Conservation (phyloP, 2,329 filamentous ascomycete species). For the Talaromyces sp. region DNA sequence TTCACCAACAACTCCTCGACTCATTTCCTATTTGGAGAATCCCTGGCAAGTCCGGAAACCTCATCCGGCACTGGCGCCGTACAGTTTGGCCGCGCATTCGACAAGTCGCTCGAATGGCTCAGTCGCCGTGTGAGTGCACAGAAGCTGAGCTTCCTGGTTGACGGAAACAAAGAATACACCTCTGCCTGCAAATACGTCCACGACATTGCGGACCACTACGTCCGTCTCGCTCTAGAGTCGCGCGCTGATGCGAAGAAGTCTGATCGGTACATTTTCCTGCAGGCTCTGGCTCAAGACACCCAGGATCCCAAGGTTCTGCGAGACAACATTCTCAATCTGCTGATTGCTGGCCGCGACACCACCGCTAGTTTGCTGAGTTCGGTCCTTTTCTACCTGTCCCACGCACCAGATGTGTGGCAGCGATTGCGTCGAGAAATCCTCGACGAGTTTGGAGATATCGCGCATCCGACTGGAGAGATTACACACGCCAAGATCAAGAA, state of each 20-base stretch:
- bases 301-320: slow-evolving; percentile 44
- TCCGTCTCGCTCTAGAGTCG: slow-evolving; percentile 63
- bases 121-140: slow-evolving; percentile 6
- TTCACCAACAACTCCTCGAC: slow-evolving; percentile 64
- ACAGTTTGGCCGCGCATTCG: slow-evolving; percentile 8
- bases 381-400: slow-evolving; percentile 34
- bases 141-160: slow-evolving; percentile 6
- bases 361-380: slow-evolving; percentile 45
- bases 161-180: slow-evolving; percentile 9
- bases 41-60: slow-evolving; percentile 25
- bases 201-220: slow-evolving; percentile 47
- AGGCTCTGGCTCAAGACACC: slow-evolving; percentile 44
- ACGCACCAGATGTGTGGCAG: slow-evolving; percentile 21
- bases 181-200: slow-evolving; percentile 8
- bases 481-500: slow-evolving; percentile 24
- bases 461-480: slow-evolving; percentile 17
- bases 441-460: slow-evolving; percentile 2
- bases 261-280: slow-evolving; percentile 45
- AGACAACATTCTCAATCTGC: slow-evolving; percentile 46
- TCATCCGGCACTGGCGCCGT: background rate
- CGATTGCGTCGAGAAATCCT: slow-evolving; percentile 22
- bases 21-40: slow-evolving; percentile 62
- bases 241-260: slow-evolving; percentile 57
- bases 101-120: slow-evolving; percentile 7
- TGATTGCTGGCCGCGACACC: slow-evolving; percentile 51